Evolutionary conservation across 192 early-diverging fungal species (phyloP).

Genomic region (Piromyces sp.): DNA sequence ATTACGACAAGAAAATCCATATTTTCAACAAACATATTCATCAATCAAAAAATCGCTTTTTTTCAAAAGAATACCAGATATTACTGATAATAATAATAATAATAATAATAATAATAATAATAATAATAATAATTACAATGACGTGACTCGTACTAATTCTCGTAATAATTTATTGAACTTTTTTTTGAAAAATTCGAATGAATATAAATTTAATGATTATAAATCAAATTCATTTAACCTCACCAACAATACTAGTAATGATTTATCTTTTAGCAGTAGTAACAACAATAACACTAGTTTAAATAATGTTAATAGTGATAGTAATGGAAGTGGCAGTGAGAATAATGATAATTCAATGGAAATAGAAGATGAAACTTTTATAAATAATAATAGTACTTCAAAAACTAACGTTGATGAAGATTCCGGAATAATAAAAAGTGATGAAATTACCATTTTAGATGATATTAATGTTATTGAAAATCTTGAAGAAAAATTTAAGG

Average conservation of each 20-base stretch:
- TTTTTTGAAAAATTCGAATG: neutral
- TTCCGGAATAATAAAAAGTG: neutral
- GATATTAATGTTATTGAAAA: neutral
- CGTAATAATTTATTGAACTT: neutral
- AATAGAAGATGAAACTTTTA: neutral
- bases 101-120: neutral
- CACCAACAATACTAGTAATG: neutral
- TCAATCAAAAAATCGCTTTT: neutral
- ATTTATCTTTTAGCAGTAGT: neutral
- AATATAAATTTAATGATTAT: neutral
- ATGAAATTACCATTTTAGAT: neutral
- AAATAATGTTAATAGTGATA: neutral
- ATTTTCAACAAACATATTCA: neutral
- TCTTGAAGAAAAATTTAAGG: neutral
- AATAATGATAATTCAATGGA: neutral
- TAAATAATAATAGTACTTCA: neutral
- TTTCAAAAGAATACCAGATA: neutral
- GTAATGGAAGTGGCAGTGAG: neutral
- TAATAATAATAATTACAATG: too few relatives aligned
- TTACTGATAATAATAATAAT: neutral
- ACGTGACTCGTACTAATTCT: too few relatives aligned
- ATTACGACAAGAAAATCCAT: neutral
- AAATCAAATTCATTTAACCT: too few relatives aligned
- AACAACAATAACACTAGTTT: neutral
- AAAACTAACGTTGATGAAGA: neutral